These are phyloP conservation scores for Aspergillus sp. DNA, from an alignment of 2,329 filamentous ascomycete species.

Conservation along the genomic window DNA sequence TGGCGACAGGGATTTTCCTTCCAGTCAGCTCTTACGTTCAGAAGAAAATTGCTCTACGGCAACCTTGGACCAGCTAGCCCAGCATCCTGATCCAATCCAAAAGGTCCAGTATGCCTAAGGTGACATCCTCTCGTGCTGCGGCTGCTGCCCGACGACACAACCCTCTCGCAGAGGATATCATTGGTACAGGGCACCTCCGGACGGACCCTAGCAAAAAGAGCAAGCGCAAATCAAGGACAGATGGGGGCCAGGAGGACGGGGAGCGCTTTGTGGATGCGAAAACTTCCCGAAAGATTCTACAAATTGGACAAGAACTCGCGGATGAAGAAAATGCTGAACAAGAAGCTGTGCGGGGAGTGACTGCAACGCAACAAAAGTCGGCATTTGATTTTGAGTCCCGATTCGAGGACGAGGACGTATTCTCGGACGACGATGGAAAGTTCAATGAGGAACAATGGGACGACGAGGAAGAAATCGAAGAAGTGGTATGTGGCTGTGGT, in stretches of 20 bases:
- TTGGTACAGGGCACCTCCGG: constrained; percentile 68
- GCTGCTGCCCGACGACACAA: constrained; percentile 72
- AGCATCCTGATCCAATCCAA: background rate
- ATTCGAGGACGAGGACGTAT: constrained; percentile 57
- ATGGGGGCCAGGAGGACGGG: constrained; percentile 59
- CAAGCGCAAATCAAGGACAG: constrained; percentile 58
- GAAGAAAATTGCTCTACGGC: background rate
- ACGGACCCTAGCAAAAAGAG: constrained; percentile 70
- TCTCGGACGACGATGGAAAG: constrained; percentile 54
- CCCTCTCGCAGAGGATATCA: constrained; percentile 84
- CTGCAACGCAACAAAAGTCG: constrained; percentile 52
- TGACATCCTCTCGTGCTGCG: constrained; percentile 58
- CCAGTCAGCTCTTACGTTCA: background rate
- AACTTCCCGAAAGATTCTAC: constrained; percentile 82
- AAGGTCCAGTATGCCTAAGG: constrained; percentile 71
- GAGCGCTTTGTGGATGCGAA: constrained; percentile 82
- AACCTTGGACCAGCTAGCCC: background rate
- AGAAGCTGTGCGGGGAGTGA: constrained; percentile 34
- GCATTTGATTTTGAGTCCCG: constrained; percentile 80
- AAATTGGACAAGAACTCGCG: constrained; percentile 82
- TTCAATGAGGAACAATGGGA: constrained; percentile 67
- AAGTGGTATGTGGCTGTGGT: constrained; percentile 33
- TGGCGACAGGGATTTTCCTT: background rate
- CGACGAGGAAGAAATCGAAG: constrained; percentile 68
- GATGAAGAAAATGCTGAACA: constrained; percentile 70